Percentiles rank a stretch among this genome's conserved stretches.
Evolutionary conservation across 352 stramenopile species (phyloP).

Genomic region (Phytophthora pistaciae): DNA sequence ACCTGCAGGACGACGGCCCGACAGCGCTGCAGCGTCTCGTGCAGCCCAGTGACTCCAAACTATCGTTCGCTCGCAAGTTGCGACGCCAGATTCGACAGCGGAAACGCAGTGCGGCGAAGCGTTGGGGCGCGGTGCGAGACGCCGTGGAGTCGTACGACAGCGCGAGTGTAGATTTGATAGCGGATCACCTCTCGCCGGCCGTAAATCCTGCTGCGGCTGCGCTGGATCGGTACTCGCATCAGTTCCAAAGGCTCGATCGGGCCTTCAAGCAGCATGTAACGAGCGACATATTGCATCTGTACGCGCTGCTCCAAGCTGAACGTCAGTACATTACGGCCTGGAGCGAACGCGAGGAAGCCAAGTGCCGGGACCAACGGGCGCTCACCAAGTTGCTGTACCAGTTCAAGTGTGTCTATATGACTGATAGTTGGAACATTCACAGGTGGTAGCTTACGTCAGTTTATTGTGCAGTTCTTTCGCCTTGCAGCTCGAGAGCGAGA

Average conservation of each 20-base stretch:
- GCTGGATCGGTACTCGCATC: conserved; percentile 35
- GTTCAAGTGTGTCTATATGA: conserved; percentile 49
- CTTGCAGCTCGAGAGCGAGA: conserved; percentile 74
- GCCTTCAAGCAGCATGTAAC: conserved; percentile 43
- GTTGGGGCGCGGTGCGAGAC: conserved; percentile 18
- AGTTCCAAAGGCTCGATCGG: conserved; percentile 37
- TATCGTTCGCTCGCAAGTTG: conserved; percentile 24
- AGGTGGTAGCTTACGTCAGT: conserved; percentile 1
- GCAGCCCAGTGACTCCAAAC: conserved; percentile 34
- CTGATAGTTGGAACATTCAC: neutral
- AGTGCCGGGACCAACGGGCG: conserved; percentile 38
- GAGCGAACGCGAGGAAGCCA: conserved; percentile 30
- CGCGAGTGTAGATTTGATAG: neutral
- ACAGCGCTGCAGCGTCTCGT: conserved; percentile 20
- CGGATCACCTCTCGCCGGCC: conserved; percentile 6
- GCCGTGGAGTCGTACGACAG: neutral
- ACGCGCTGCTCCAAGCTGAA: conserved; percentile 61
- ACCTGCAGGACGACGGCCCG: conserved; percentile 18
- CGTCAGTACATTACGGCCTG: conserved; percentile 49
- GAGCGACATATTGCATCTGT: conserved; percentile 46
- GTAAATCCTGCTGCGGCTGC: neutral
- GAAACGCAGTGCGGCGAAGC: neutral
- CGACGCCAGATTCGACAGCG: conserved; percentile 25
- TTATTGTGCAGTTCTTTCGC: conserved; percentile 54
- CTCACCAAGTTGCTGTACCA: conserved; percentile 52